Conservation (phyloP, 1,139 yeast genomes). For the Yamadazyma epiphylla region DNA sequence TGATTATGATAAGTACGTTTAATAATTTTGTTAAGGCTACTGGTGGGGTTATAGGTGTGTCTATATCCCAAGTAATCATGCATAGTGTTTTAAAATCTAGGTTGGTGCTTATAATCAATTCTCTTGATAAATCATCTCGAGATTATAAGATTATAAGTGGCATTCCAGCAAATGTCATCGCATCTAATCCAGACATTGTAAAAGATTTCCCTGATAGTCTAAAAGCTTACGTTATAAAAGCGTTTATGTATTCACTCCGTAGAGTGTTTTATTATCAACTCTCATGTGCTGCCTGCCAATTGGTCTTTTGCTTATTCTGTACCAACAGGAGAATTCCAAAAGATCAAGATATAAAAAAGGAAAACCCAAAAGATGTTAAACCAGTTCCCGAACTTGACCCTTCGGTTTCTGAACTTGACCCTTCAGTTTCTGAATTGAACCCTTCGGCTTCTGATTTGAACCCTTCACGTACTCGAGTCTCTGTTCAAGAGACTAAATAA, state of each 20-base stretch:
- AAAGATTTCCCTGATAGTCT: slow-evolving; percentile 21
- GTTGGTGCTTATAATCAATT: slow-evolving; percentile 13
- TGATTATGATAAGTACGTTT: slow-evolving; percentile 47
- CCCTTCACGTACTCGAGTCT: no score
- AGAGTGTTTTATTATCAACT: slow-evolving; percentile 40
- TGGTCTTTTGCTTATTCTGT: slow-evolving; percentile 28
- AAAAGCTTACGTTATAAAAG: slow-evolving; percentile 20
- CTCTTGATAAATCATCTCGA: slow-evolving; percentile 12
- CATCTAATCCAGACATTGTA: slow-evolving; percentile 28
- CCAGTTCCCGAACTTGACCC: no score
- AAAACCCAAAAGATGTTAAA: no score
- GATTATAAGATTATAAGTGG: slow-evolving; percentile 15
- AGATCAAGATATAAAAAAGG: slow-evolving; percentile 19
- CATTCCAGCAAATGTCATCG: slow-evolving; percentile 17
- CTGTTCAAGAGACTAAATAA: no score
- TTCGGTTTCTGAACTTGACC: no score
- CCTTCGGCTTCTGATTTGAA: no score
- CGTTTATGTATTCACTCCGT: slow-evolving; percentile 34
- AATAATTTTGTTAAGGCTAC: slow-evolving; percentile 43
- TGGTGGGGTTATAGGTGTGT: slow-evolving; percentile 48
- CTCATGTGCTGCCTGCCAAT: slow-evolving; percentile 27
- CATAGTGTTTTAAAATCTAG: slow-evolving; percentile 23
- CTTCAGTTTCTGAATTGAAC: no score
- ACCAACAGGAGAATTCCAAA: slow-evolving; percentile 40
- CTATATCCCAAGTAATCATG: slow-evolving; percentile 47